Base-by-base conservation (phyloP, 2,329 filamentous ascomycete species). In the Epichloe bromicola region DNA sequence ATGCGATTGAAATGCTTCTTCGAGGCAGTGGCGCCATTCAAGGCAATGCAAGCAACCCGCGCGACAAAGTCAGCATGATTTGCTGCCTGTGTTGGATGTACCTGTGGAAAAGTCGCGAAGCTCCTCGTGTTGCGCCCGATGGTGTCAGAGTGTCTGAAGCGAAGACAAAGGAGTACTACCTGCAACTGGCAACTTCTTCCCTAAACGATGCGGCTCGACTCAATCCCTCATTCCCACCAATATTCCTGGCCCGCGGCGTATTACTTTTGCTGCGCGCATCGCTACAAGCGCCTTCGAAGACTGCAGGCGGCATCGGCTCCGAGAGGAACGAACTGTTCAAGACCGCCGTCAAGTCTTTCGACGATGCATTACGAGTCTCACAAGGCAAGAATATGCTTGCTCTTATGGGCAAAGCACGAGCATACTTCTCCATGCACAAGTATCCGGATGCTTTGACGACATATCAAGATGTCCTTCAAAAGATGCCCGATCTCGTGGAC, bases 161-260 rank as follows among this genome's bases (percentile, higher is more conserved):
- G 43, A 90, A 86, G 70, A 95, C 88, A 15, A 98, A 98, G 67
- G 93, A 98, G 58, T 81, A 85, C 67, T 98, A 90, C 67, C 79
- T 98, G 37, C 86, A 94, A 63, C 78, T 85, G 48, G 91, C 91
- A n/a, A 97, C 91, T 2, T 80, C 83, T 44, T 90, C 86, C 1
- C 76, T 98, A 55, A 98, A 98, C 68, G 93, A 97, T 61, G 91
- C 93, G n/a, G 87, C 87, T 19, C 83, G 90, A 53, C 85, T 97
- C 63, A 96, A 93, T 65, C 91, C 93, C 10, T 85, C 88, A 0
- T 96, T 94, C 58, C 86, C 90, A 5, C 90, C 93, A 37, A 79
- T 97, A 1, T 94, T 90, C 63, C 79, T 98, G 47, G 91, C 91
- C 19, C 85, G 91, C 43, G 93, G 93, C 51, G 90, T 96, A 36